Percentiles rank a stretch among this genome's conserved stretches.
These are phyloP conservation scores for Candida tropicalis DNA, from an alignment of 1,139 yeast genomes.

Conservation along the genomic window DNA sequence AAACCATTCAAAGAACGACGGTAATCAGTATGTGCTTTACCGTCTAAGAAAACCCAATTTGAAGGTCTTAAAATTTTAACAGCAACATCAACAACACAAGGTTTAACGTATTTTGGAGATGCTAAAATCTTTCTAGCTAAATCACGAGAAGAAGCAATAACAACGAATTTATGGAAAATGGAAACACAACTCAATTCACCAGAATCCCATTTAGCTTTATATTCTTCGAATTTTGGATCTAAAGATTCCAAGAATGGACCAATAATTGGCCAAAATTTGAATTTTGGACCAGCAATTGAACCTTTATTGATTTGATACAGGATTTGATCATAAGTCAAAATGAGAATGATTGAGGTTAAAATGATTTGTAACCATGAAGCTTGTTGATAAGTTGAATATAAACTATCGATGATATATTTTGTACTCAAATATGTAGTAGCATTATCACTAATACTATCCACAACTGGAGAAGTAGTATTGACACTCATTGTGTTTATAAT, in stretches of 20 bases:
- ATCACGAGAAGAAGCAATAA: conserved; percentile 89
- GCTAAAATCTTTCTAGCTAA: conserved; percentile 85
- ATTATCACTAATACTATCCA: conserved; percentile 11
- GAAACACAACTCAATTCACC: conserved; percentile 96
- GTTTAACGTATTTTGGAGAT: conserved; percentile 87
- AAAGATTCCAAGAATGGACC: conserved; percentile 96
- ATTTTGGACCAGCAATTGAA: conserved; percentile 82
- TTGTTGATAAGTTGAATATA: conserved; percentile 9
- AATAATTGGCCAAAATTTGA: conserved; percentile 89
- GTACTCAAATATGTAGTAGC: conserved; percentile 11
- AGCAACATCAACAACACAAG: conserved; percentile 98
- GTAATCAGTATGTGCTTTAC: conserved; percentile 92
- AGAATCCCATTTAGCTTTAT: conserved; percentile 88
- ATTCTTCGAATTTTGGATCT: conserved; percentile 95
- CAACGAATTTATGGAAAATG: conserved; percentile 96
- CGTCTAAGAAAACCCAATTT: conserved; percentile 97
- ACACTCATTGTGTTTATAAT: conserved; percentile 15
- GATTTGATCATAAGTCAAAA: conserved; percentile 77
- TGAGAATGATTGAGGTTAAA: conserved; percentile 50
- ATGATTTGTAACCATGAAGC: conserved; percentile 47
- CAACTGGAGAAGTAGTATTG: conserved; percentile 19
- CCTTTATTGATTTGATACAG: conserved; percentile 81
- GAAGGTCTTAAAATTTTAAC: conserved; percentile 88
- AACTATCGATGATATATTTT: conserved; percentile 4
- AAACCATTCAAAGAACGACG: conserved; percentile 88